These are phyloP conservation scores for Chaetomiaceae sp. DNA, from an alignment of 2,329 filamentous ascomycete species.

Conservation along the genomic window DNA sequence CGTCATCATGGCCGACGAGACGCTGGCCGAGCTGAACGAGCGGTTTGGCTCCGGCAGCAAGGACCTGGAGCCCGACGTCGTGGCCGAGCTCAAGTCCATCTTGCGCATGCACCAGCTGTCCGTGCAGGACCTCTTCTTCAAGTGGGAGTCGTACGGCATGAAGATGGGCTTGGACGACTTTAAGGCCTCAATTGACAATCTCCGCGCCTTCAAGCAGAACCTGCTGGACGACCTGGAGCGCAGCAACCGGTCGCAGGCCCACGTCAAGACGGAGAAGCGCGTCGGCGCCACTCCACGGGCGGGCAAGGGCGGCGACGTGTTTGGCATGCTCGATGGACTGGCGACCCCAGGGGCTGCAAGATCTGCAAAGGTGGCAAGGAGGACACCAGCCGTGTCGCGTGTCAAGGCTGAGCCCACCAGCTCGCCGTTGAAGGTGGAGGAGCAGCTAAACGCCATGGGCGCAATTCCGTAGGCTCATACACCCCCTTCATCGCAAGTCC, in stretches of 20 bases:
- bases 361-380: conserved; percentile 35
- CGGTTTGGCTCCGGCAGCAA: conserved; percentile 50
- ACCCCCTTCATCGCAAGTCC: no score
- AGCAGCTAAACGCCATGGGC: conserved; percentile 35
- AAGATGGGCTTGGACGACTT: conserved; percentile 83
- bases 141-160: conserved; percentile 97
- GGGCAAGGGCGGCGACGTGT: conserved; percentile 59
- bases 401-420: conserved; percentile 38
- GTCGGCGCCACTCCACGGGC: conserved; percentile 57
- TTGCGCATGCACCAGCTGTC: conserved; percentile 75
- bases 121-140: conserved; percentile 87
- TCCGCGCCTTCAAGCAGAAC: conserved; percentile 76
- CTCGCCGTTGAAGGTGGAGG: conserved; percentile 36
- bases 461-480: conserved; percentile 37
- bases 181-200: conserved; percentile 61
- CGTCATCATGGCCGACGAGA: conserved; percentile 36
- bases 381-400: conserved; percentile 42
- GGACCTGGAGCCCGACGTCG: conserved; percentile 68
- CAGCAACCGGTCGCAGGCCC: conserved; percentile 55
- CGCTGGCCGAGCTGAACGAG: conserved; percentile 37
- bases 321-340: conserved; percentile 73
- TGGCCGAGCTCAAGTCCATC: conserved; percentile 78
- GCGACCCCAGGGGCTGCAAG: conserved; percentile 49
- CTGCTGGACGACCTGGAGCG: conserved; percentile 79
- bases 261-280: conserved; percentile 58